Evolutionary conservation across 139 green algal genomes (phyloP).

Genomic region (Chlorella sp.): DNA sequence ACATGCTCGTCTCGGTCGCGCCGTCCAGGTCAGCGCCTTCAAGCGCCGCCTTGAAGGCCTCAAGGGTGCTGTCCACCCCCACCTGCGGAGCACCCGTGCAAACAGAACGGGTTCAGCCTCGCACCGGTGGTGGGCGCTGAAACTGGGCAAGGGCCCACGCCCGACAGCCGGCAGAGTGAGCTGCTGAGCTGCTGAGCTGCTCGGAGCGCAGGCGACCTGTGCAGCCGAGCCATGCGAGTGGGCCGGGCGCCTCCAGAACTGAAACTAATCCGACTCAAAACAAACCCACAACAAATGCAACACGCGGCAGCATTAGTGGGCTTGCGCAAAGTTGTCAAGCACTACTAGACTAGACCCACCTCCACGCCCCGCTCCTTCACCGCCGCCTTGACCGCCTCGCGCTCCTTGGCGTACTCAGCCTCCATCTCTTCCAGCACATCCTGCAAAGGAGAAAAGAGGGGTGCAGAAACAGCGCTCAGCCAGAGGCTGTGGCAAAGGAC

Average conservation of each 20-base stretch:
- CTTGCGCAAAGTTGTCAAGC: no score
- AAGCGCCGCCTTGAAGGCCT: conserved; percentile 54
- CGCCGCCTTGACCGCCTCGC: conserved; percentile 14
- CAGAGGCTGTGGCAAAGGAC: no score
- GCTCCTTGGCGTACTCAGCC: conserved; percentile 67
- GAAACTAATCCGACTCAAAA: no score
- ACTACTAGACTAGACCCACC: neutral
- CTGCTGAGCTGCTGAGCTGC: no score
- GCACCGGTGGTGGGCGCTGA: no score
- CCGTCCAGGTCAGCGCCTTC: neutral
- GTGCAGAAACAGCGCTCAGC: neutral
- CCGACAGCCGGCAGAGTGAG: no score
- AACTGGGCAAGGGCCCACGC: no score
- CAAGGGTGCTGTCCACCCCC: conserved; percentile 38
- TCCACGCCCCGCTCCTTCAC: conserved; percentile 47
- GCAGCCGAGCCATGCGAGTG: no score
- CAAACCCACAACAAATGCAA: no score
- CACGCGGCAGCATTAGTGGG: no score
- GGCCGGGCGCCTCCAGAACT: no score
- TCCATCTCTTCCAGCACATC: conserved; percentile 89
- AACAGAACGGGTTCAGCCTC: neutral
- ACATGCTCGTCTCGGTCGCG: conserved; percentile 16
- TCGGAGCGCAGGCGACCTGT: no score
- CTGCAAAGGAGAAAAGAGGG: neutral
- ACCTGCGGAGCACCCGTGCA: conserved; percentile 20